Percentiles rank a stretch among this genome's conserved stretches.
These are phyloP conservation scores for Teratosphaeria pseudoeucalypti DNA, from an alignment of 2,329 filamentous ascomycete genomes.

Conservation along the genomic window DNA sequence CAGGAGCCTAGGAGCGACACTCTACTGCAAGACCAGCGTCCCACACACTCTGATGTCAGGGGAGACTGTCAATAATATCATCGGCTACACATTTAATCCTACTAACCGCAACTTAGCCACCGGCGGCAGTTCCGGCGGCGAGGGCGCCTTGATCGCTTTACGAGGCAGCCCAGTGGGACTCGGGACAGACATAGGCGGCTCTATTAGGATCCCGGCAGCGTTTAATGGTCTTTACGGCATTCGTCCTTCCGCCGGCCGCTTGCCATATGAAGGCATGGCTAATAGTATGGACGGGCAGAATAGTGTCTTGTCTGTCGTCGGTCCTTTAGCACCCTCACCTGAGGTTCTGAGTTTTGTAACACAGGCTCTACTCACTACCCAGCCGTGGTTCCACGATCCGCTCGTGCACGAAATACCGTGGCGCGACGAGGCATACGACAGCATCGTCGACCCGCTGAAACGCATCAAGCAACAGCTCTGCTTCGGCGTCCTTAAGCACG, in stretches of 20 bases:
- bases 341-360: constrained; percentile 46
- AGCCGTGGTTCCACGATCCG: constrained; percentile 59
- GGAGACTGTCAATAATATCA: constrained; percentile 53
- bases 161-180: constrained; percentile 46
- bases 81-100: constrained; percentile 48
- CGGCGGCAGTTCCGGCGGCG: constrained; percentile 51
- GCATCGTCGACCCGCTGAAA: constrained; percentile 20
- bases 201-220: constrained; percentile 48
- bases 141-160: constrained; percentile 46
- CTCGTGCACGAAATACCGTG: constrained; percentile 56
- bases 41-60: constrained; percentile 47
- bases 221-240: constrained; percentile 50
- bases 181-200: constrained; percentile 49
- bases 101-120: constrained; percentile 43
- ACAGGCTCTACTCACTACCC: constrained; percentile 44
- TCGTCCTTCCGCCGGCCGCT: constrained; percentile 43
- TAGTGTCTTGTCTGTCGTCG: constrained; percentile 51
- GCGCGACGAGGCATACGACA: constrained; percentile 39
- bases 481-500: constrained; percentile 45
- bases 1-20: constrained; percentile 42
- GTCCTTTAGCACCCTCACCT: constrained; percentile 49
- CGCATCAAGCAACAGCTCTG: constrained; percentile 30
- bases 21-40: constrained; percentile 48
- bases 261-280: constrained; percentile 48
- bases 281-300: constrained; percentile 57